Evolutionary conservation across 2,329 filamentous ascomycete species (phyloP).

Genomic region (Fusarium sambucinum): DNA sequence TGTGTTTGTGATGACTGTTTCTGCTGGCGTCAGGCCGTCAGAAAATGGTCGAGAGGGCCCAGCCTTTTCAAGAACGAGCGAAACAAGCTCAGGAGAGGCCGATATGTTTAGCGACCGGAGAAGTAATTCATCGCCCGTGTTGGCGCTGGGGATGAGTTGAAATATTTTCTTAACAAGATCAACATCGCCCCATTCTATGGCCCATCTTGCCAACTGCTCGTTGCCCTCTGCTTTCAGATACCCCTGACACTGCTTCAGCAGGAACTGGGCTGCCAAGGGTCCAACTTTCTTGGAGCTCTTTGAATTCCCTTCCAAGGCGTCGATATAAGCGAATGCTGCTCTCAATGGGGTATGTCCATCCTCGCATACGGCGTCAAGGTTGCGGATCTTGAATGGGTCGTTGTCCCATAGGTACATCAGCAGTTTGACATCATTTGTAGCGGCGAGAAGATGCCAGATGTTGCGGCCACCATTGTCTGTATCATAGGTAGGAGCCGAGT

Average conservation of each 20-base stretch:
- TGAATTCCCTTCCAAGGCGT: neutral
- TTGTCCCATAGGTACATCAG: constrained; percentile 50
- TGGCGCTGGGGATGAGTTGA: constrained; percentile 21
- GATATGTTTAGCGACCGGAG: constrained; percentile 48
- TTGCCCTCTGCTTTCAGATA: constrained; percentile 5
- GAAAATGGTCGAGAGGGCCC: constrained; percentile 25
- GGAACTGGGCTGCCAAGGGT: constrained; percentile 27
- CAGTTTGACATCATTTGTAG: constrained; percentile 49
- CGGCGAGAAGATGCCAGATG: constrained; percentile 56
- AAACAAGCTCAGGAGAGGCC: constrained; percentile 41
- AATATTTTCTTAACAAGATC: constrained; percentile 39
- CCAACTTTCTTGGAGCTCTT: neutral
- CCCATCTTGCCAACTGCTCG: constrained; percentile 31
- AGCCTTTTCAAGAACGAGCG: constrained; percentile 42
- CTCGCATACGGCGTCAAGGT: constrained; percentile 42
- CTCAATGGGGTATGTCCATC: constrained; percentile 50
- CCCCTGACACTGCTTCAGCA: constrained; percentile 32
- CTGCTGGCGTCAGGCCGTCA: constrained; percentile 44
- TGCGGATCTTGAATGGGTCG: constrained; percentile 48
- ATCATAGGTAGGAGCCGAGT: constrained; percentile 48
- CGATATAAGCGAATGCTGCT: constrained; percentile 47
- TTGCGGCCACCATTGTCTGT: constrained; percentile 51
- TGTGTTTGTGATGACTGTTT: constrained; percentile 50
- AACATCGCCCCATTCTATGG: constrained; percentile 48
- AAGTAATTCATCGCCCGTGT: constrained; percentile 30